A percentile compares a stretch with the other conserved stretches of the same genome.
Conservation (phyloP, 345 rosid species). For the Tarenaya hassleriana region DNA sequence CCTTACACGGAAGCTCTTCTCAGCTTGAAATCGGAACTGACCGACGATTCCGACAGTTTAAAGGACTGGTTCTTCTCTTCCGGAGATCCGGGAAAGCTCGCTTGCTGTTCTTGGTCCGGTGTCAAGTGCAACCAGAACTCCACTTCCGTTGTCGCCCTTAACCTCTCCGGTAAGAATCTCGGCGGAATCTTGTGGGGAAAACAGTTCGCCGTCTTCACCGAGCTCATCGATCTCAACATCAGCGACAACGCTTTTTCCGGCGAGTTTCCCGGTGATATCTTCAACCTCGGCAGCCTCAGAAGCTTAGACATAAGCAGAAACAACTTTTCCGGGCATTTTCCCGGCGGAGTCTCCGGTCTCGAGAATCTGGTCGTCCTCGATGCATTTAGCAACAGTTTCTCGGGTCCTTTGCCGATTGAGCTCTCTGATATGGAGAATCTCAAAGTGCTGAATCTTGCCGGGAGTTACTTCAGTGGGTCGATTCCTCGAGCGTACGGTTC, state of each 20-base stretch:
- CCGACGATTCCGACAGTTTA: conserved; percentile 38
- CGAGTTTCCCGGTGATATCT: conserved; percentile 51
- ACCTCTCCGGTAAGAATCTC: conserved; percentile 61
- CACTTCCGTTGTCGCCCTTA: conserved; percentile 45
- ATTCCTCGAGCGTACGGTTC: conserved; percentile 69
- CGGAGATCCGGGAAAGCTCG: conserved; percentile 27
- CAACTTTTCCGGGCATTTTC: conserved; percentile 73
- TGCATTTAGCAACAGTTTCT: conserved; percentile 88
- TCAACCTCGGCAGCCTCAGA: conserved; percentile 42
- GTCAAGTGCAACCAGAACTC: conserved; percentile 61
- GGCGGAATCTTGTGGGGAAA: conserved; percentile 52
- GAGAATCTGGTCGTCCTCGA: conserved; percentile 46
- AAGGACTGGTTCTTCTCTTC: conserved; percentile 61
- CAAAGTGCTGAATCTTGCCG: conserved; percentile 72
- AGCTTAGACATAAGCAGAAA: conserved; percentile 80
- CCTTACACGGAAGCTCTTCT: conserved; percentile 61
- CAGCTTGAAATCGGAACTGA: conserved; percentile 60
- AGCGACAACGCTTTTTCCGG: conserved; percentile 73
- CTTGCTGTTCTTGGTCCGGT: conserved; percentile 93
- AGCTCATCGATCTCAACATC: conserved; percentile 76
- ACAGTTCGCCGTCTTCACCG: conserved; percentile 45
- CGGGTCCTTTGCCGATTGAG: conserved; percentile 62
- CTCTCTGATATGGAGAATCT: conserved; percentile 50
- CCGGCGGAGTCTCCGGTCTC: conserved; percentile 44
- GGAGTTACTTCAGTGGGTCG: conserved; percentile 81